Conservation (phyloP, 805 yeast species). For the Pichia occidentalis region DNA sequence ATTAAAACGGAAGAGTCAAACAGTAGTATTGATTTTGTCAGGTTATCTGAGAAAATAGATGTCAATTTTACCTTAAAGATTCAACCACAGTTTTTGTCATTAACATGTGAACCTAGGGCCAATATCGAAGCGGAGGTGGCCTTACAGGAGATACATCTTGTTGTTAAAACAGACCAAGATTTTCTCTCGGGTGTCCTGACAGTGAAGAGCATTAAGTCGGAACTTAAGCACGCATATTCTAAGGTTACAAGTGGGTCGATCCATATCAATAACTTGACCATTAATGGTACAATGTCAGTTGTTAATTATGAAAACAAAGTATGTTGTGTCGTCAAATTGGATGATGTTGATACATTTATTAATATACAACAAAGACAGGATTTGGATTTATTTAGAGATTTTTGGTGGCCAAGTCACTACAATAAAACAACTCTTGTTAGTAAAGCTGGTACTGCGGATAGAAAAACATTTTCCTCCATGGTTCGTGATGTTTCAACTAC, state of each 20-base stretch:
- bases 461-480: slow-evolving; percentile 36
- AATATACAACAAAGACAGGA: slow-evolving; percentile 86
- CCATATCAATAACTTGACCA: slow-evolving; percentile 37
- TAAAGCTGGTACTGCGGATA: slow-evolving; percentile 2
- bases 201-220: slow-evolving; percentile 54
- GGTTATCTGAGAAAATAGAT: slow-evolving; percentile 49
- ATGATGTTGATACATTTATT: slow-evolving; percentile 54
- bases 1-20: slow-evolving; percentile 5
- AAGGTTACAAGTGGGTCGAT: slow-evolving; percentile 80
- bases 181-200: slow-evolving; percentile 37
- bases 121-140: slow-evolving; percentile 84
- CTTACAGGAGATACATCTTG: slow-evolving; percentile 57
- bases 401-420: slow-evolving; percentile 59
- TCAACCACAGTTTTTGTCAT: slow-evolving; percentile 64
- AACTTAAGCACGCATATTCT: slow-evolving; percentile 85
- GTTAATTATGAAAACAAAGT: slow-evolving; percentile 32
- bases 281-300: slow-evolving; percentile 43
- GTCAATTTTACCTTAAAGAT: slow-evolving; percentile 56
- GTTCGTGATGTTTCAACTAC: slow-evolving; percentile 55
- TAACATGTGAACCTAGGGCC: slow-evolving; percentile 92
- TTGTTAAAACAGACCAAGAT: slow-evolving; percentile 45
- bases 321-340: slow-evolving; percentile 43
- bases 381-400: slow-evolving; percentile 69
- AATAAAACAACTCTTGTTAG: slow-evolving; percentile 14
- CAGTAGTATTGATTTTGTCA: slow-evolving; percentile 34